Evolutionary conservation across 1,284 basidiomycete genomes (phyloP), one percentile per base, ranked within the genome.

Genomic region (Apiotrichum laibachii): DNA sequence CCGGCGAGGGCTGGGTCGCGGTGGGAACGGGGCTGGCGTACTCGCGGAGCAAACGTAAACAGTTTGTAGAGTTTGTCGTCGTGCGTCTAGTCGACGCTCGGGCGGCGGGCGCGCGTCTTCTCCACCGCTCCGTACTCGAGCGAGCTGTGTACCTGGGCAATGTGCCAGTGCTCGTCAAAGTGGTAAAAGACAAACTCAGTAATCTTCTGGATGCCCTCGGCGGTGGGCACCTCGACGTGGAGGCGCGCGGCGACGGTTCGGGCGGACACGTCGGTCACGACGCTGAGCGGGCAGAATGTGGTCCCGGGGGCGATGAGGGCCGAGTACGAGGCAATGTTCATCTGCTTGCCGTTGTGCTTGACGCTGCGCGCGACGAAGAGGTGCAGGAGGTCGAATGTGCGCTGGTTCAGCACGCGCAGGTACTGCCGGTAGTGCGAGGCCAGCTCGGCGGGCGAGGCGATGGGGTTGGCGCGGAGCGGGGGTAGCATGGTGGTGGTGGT

Each of bases 131-230:
- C 26, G 26, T 44, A 19, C 42, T 61, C 51, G 19, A 50, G 31
- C 48, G 50, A 53, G 43, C 50, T 59, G 50, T 48, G 50, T 13
- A 62, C 56, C 16, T 55, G 45, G 50, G 42, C 37, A 47, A 62
- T 62, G 21, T 48, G 40, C 60, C 60, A 62, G 50, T 56, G 22
- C 42, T 59, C 51, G 51, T 62, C 60, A 19, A 59, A 62, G 46
- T 40, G 50, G 54, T 62, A 62, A 37, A 62, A 56, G 42, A 59
- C 60, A 22, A 56, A 40, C 37, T 58, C 53, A 42, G 52, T 44
- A 49, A 57, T 12, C 18, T 50, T 44, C 10, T 43, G n/a, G 26
- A 49, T 18, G 48, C 16, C 26, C 34, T 21, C n/a, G 22, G 35
- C 11, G 18, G 26, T 26, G 10, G 55, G 60, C 18, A 55, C 46